Percentiles rank a stretch among this genome's conserved stretches.
Evolutionary conservation across 345 rosid genomes (phyloP).

Genomic region (Lumnitzera racemosa): DNA sequence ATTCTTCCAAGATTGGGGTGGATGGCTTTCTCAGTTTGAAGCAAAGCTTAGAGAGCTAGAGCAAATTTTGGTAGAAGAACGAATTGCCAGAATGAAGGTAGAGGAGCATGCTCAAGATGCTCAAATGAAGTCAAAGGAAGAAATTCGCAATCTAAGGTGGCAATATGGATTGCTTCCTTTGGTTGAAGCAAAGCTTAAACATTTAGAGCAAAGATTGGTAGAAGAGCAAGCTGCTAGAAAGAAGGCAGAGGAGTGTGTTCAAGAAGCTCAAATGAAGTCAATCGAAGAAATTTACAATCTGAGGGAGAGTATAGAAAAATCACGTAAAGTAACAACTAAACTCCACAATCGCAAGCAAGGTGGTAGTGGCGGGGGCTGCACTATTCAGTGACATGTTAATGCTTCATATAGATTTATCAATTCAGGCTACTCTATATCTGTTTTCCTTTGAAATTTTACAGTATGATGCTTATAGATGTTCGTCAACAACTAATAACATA

Average conservation of each 20-base stretch:
- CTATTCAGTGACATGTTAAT: slow-evolving; percentile 36
- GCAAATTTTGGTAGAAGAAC: slow-evolving; percentile 66
- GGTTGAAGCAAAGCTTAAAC: slow-evolving; percentile 16
- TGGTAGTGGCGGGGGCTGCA: slow-evolving; percentile 23
- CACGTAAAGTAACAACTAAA: slow-evolving; percentile 51
- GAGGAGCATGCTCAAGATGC: too few species aligned
- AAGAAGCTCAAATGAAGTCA: slow-evolving; percentile 46
- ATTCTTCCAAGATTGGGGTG: too few species aligned
- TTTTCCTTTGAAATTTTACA: too few species aligned
- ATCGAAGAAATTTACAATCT: slow-evolving; percentile 68
- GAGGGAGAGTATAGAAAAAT: slow-evolving; percentile 61
- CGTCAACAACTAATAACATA: too few species aligned
- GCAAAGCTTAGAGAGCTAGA: slow-evolving; percentile 78
- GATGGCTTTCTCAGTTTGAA: slow-evolving; percentile 43
- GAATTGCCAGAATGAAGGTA: slow-evolving; percentile 45
- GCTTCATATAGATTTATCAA: not conserved
- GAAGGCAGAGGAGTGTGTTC: slow-evolving; percentile 55
- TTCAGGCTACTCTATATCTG: too few species aligned
- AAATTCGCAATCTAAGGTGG: too few species aligned
- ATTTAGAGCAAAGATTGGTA: slow-evolving; percentile 58
- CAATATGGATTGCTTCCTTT: too few species aligned
- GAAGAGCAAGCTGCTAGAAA: slow-evolving; percentile 77
- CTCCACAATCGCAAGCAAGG: slow-evolving; percentile 40
- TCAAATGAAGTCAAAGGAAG: too few species aligned
- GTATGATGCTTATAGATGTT: too few species aligned